Conservation (phyloP, 2,329 filamentous ascomycete genomes). For the Lasiodiplodia citricola region DNA sequence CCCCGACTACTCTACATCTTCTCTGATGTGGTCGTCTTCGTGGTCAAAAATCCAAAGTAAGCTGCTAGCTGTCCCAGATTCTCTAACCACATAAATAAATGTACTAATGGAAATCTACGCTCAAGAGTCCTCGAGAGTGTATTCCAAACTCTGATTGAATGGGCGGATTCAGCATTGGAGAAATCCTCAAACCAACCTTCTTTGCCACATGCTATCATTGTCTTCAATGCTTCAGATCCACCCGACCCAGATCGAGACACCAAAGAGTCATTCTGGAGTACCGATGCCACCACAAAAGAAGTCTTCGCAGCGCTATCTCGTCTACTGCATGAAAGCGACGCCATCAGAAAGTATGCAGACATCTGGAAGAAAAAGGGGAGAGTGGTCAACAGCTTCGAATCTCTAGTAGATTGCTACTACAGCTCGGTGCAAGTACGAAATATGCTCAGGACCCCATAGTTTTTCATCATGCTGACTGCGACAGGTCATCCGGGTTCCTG, state of each 20-base stretch:
- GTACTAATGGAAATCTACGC: too few species aligned
- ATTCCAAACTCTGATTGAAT: constrained; percentile 53
- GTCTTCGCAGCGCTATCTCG: constrained; percentile 45
- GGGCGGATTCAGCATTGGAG: constrained; percentile 59
- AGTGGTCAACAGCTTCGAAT: constrained; percentile 11
- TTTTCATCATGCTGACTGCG: background rate
- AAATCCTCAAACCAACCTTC: constrained; percentile 61
- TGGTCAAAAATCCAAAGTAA: constrained; percentile 46
- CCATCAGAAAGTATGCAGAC: too few species aligned
- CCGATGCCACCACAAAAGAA: constrained; percentile 45
- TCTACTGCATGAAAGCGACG: too few species aligned
- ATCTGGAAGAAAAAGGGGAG: too few species aligned
- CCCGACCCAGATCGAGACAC: constrained; percentile 39
- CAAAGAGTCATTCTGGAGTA: constrained; percentile 52
- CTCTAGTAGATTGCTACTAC: constrained; percentile 56
- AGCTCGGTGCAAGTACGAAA: constrained; percentile 46
- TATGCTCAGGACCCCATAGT: background rate
- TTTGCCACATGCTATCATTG: constrained; percentile 61
- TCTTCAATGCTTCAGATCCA: constrained; percentile 51
- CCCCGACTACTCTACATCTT: constrained; percentile 51
- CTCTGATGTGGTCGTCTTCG: constrained; percentile 52
- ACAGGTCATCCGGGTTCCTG: constrained; percentile 53
- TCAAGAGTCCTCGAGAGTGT: constrained; percentile 49
- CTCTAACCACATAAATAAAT: too few species aligned
- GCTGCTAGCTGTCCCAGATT: background rate